A percentile compares a stretch with the other conserved stretches of the same genome.
Conservation (phyloP, 2,329 filamentous ascomycete species). For the Pseudovirgaria hyperparasitica region DNA sequence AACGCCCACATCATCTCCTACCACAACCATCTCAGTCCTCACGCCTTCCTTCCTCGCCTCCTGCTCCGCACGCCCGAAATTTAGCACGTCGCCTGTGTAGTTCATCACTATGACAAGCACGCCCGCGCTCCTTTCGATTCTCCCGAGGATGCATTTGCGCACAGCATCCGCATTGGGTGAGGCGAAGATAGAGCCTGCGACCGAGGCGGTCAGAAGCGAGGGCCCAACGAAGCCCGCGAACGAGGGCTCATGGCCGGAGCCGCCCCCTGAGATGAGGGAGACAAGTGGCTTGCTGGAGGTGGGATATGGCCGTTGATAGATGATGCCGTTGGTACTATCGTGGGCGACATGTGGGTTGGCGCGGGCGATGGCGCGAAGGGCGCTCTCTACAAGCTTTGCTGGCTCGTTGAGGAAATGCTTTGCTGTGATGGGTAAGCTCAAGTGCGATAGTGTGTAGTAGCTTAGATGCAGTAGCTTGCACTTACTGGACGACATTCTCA, state of each 20-base stretch:
- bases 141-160: conserved; percentile 57
- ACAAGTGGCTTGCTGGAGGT: conserved; percentile 40
- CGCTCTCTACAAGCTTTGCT: conserved; percentile 61
- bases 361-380: conserved; percentile 63
- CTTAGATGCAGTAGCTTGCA: too few relatives aligned
- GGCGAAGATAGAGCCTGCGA: conserved; percentile 80
- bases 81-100: conserved; percentile 65
- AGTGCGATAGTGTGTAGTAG: too few relatives aligned
- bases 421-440: too few relatives aligned
- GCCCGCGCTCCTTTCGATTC: conserved; percentile 59
- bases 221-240: conserved; percentile 77
- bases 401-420: conserved; percentile 90
- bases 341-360: conserved; percentile 76
- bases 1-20: conserved; percentile 86
- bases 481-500: too few relatives aligned
- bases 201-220: conserved; percentile 67
- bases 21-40: conserved; percentile 76
- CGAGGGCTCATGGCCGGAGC: conserved; percentile 79
- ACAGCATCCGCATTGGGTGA: conserved; percentile 75
- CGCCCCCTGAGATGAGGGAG: conserved; percentile 76
- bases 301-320: conserved; percentile 54
- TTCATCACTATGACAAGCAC: conserved; percentile 93
- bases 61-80: conserved; percentile 88
- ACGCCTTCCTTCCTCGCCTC: conserved; percentile 74
- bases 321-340: conserved; percentile 67